Conservation (phyloP, 257 asterid genomes). For the Forsythia suspensa region DNA sequence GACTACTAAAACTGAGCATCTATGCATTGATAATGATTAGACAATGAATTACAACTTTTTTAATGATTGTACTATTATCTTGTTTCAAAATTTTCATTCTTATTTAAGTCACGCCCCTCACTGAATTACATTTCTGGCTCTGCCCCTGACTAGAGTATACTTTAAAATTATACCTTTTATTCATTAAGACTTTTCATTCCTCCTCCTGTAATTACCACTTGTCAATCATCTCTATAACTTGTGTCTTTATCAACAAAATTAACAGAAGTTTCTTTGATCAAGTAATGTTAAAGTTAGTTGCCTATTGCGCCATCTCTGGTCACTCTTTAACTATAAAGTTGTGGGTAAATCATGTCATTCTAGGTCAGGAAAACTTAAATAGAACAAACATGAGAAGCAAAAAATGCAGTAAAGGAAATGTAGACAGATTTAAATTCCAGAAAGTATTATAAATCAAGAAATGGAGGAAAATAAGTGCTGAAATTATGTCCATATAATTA, state of each 20-base stretch:
- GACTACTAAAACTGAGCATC: too few relatives aligned
- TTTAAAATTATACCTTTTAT: background rate
- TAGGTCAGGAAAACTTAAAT: conserved; percentile 5
- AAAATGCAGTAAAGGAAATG: background rate
- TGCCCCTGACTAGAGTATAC: background rate
- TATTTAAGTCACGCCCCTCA: background rate
- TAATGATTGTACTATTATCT: too few relatives aligned
- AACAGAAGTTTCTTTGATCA: background rate
- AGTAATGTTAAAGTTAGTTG: background rate
- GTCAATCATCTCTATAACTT: background rate
- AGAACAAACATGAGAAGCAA: background rate
- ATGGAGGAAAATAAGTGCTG: background rate
- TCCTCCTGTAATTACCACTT: background rate
- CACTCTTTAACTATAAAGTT: background rate
- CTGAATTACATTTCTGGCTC: background rate
- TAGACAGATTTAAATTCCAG: background rate
- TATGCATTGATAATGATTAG: background rate
- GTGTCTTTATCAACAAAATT: background rate
- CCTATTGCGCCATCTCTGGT: background rate
- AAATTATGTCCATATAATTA: background rate
- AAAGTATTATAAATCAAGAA: background rate
- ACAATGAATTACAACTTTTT: background rate
- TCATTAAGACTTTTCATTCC: background rate
- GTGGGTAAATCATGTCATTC: background rate
- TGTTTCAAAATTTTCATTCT: too few relatives aligned